Evolutionary conservation across 495 filamentous ascomycete species (phyloP).

Genomic region (Aspergillus avenaceus): DNA sequence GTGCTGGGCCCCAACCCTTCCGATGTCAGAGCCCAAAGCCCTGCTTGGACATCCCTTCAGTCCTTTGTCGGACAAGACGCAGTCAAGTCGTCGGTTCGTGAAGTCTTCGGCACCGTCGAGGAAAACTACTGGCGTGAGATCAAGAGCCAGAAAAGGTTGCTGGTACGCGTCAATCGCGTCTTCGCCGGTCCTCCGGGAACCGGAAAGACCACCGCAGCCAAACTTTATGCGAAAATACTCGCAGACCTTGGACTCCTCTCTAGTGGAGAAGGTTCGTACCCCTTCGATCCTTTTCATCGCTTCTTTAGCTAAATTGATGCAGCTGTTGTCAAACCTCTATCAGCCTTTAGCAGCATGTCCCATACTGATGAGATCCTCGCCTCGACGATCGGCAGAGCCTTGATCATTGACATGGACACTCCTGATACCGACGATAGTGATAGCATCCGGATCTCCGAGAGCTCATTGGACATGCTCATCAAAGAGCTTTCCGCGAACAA

Average conservation of each 20-base stretch:
- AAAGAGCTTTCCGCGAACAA: not conserved
- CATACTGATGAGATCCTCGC: not conserved
- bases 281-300: not conserved
- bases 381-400: not conserved
- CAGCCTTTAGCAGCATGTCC: constrained; percentile 1
- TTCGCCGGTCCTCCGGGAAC: constrained; percentile 31
- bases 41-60: constrained; percentile 13
- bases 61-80: constrained; percentile 11
- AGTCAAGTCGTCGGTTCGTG: constrained; percentile 11
- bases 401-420: constrained; percentile 11
- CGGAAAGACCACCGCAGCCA: constrained; percentile 63
- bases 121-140: constrained; percentile 17
- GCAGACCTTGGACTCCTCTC: constrained; percentile 22
- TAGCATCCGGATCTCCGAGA: not conserved
- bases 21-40: constrained; percentile 3
- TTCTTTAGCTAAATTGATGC: not conserved
- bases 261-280: constrained; percentile 7
- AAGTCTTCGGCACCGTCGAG: constrained; percentile 8
- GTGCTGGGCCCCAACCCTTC: constrained; percentile 11
- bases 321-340: constrained; percentile 2
- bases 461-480: constrained; percentile 5
- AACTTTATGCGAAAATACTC: constrained; percentile 55
- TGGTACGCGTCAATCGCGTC: constrained; percentile 11
- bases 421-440: constrained; percentile 3
- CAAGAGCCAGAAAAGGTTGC: constrained; percentile 8